These are phyloP conservation scores for Talaromyces sp. DNA, from an alignment of 2,329 filamentous ascomycete genomes.

Conservation along the genomic window DNA sequence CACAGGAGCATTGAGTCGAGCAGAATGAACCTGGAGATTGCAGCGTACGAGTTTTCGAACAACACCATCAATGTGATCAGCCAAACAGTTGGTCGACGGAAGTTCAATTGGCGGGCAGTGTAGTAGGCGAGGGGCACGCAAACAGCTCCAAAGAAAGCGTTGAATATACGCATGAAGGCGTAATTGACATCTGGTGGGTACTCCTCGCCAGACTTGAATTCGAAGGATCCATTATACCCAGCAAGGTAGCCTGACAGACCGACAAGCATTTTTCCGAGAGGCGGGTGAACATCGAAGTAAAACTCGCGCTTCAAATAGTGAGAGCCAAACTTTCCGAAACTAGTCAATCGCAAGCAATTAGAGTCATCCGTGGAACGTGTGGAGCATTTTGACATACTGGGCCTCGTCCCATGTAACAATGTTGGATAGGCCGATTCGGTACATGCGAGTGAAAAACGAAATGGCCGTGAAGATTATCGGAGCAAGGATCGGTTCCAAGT, in stretches of 20 bases:
- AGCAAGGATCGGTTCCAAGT: constrained; percentile 59
- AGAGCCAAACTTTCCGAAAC: constrained; percentile 79
- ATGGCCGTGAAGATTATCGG: constrained; percentile 59
- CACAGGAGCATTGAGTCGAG: constrained; percentile 98
- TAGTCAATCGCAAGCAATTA: constrained; percentile 14
- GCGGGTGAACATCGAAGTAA: constrained; percentile 97
- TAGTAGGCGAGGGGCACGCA: constrained; percentile 93
- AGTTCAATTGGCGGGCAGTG: constrained; percentile 84
- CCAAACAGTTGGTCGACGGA: constrained; percentile 85
- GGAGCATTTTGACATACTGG: constrained; percentile 50
- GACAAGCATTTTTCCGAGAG: constrained; percentile 96
- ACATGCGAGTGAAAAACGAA: constrained; percentile 63
- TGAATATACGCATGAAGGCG: constrained; percentile 98
- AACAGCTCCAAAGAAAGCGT: constrained; percentile 86
- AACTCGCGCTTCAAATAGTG: constrained; percentile 99
- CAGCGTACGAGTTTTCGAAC: constrained; percentile 98
- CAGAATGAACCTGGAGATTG: constrained; percentile 96
- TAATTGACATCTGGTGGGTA: constrained; percentile 94
- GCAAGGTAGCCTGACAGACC: constrained; percentile 93
- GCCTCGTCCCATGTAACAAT: constrained; percentile 75
- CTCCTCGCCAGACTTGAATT: constrained; percentile 97
- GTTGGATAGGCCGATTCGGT: constrained; percentile 62
- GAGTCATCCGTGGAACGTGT: background rate
- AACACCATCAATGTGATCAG: constrained; percentile 94
- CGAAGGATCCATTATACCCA: constrained; percentile 97